Percentiles rank a stretch among this genome's conserved stretches.
Evolutionary conservation across 768 basidiomycete genomes (phyloP).

Genomic region (Rhodocollybia butyracea): DNA sequence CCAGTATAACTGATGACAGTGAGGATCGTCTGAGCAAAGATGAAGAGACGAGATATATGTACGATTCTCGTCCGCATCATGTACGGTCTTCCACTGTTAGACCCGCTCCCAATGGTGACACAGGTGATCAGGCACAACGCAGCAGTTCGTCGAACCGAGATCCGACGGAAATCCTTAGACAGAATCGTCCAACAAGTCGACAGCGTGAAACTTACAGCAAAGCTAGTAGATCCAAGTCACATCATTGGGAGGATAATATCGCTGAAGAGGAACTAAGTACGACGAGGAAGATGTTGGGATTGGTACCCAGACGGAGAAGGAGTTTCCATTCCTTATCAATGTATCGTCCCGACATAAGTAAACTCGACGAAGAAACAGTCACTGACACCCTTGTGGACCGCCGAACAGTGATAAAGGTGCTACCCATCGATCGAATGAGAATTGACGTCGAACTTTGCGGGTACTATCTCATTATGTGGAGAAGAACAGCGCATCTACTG

Average conservation of each 20-base stretch:
- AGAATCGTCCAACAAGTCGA: background rate
- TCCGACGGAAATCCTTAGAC: background rate
- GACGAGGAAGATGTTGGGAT: constrained; percentile 28
- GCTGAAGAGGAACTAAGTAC: background rate
- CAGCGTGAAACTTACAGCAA: background rate
- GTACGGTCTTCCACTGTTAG: background rate
- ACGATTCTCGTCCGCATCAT: constrained; percentile 23
- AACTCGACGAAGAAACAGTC: background rate
- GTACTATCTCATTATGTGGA: constrained; percentile 64
- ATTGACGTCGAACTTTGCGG: constrained; percentile 80
- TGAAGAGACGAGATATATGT: constrained; percentile 20
- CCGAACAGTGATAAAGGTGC: constrained; percentile 22
- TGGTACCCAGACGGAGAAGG: constrained; percentile 27
- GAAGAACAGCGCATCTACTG: constrained; percentile 64
- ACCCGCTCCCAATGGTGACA: background rate
- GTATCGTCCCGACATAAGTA: background rate
- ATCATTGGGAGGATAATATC: background rate
- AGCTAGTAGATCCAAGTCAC: background rate
- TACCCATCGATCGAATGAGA: constrained; percentile 64
- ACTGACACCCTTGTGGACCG: background rate
- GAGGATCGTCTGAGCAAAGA: constrained; percentile 21
- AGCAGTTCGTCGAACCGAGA: background rate
- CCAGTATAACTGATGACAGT: constrained; percentile 22
- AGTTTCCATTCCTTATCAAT: constrained; percentile 11
- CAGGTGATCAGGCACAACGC: background rate